These are phyloP conservation scores for Rhynchospora pubera DNA, from an alignment of 176 grass and related monocot genomes.

Conservation along the genomic window DNA sequence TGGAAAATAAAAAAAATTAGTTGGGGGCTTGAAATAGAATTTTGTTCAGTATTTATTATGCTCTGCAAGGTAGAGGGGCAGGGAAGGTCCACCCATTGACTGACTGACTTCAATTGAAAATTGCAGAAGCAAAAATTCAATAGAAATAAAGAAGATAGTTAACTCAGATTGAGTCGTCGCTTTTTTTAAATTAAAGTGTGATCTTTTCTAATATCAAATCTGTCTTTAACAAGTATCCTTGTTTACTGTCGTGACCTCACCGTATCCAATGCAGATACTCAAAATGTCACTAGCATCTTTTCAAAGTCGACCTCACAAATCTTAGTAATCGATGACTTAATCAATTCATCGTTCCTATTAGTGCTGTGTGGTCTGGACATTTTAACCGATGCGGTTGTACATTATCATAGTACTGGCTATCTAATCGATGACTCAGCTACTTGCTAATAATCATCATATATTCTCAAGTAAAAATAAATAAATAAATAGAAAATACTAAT, in stretches of 20 bases:
- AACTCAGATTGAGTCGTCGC: not conserved
- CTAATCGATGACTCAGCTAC: no score
- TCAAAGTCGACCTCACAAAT: not conserved
- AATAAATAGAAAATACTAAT: no score
- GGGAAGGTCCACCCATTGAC: constrained; percentile 1
- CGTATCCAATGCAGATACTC: constrained; percentile 19
- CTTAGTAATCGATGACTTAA: not conserved
- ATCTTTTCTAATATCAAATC: not conserved
- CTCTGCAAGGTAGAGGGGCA: not conserved
- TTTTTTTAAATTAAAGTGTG: constrained; percentile 2
- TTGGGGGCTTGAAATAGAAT: not conserved
- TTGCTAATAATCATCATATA: no score
- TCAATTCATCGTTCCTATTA: not conserved
- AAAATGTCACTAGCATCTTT: not conserved
- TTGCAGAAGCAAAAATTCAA: not conserved
- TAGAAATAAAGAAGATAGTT: not conserved
- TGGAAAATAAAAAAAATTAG: not conserved
- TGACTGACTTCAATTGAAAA: not conserved
- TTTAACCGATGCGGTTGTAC: no score
- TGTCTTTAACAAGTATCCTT: not conserved
- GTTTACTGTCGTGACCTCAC: constrained; percentile 1
- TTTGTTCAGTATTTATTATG: not conserved
- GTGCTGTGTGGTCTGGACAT: no score
- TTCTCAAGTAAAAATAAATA: no score
- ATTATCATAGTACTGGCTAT: no score